These are phyloP conservation scores for Neurospora pannonica DNA, from an alignment of 495 filamentous ascomycete species.

Conservation along the genomic window DNA sequence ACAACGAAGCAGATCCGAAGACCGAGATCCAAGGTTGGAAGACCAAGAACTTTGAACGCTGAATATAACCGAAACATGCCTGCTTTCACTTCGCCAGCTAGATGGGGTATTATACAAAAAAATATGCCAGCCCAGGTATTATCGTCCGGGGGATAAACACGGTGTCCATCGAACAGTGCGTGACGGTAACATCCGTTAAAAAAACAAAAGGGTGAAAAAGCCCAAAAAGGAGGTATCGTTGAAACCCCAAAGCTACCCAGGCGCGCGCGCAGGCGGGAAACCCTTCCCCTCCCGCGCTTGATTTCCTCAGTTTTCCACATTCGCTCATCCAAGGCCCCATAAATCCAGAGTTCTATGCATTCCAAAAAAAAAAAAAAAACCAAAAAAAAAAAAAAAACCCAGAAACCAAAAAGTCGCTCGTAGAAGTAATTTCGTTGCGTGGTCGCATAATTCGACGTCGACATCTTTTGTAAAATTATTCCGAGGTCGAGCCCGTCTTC, in stretches of 20 bases:
- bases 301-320: background rate
- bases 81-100: constrained; percentile 9
- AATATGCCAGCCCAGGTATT: constrained; percentile 11
- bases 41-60: background rate
- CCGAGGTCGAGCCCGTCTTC: background rate
- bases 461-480: background rate
- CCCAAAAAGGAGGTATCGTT: background rate
- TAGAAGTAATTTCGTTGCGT: background rate
- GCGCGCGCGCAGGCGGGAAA: background rate
- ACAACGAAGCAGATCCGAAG: background rate
- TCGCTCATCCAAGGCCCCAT: background rate
- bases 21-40: background rate
- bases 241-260: background rate
- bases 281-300: background rate
- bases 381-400: background rate
- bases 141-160: constrained; percentile 4
- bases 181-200: background rate
- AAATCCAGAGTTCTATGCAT: background rate
- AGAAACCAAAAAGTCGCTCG: background rate
- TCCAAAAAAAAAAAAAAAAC: background rate
- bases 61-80: background rate
- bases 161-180: background rate
- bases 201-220: constrained; percentile 1
- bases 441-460: background rate
- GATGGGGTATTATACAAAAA: constrained; percentile 26